phyloP scores from a whole-genome alignment of 2,329 filamentous ascomycete species.

The Claviceps spartinae region DNA sequence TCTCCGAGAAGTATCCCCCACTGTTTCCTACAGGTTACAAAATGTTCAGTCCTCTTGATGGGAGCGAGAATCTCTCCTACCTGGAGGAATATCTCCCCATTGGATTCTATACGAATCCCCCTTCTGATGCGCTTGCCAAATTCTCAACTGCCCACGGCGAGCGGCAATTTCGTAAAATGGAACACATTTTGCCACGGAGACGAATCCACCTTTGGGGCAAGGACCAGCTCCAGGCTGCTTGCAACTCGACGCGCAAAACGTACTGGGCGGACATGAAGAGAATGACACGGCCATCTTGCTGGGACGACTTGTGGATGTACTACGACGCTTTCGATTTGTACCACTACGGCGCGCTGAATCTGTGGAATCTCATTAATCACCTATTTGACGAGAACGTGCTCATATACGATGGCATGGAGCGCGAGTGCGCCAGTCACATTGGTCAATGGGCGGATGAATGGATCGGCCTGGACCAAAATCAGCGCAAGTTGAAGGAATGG shows the following conservation, averaged over 20 bases:
- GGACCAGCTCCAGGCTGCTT: conserved; percentile 24
- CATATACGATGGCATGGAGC: conserved; percentile 15
- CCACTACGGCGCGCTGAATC: conserved; percentile 31
- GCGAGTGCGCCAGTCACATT: conserved; percentile 15
- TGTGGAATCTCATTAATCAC: conserved; percentile 31
- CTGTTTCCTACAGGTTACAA: conserved; percentile 22
- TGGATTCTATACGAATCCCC: conserved; percentile 24
- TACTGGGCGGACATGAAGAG: conserved; percentile 22
- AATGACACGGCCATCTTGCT: conserved; percentile 19
- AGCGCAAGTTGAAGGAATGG: conserved; percentile 19
- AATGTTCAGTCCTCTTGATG: conserved; percentile 15
- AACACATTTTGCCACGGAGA: conserved; percentile 15
- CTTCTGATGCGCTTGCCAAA: conserved; percentile 17
- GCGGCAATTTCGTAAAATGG: conserved; percentile 16
- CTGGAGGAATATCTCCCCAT: conserved; percentile 22
- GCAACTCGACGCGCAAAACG: conserved; percentile 24
- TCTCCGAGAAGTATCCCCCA: conserved; percentile 21
- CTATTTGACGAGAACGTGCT: conserved; percentile 27
- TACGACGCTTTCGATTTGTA: conserved; percentile 37
- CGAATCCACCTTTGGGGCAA: conserved; percentile 24
- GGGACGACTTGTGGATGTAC: conserved; percentile 31
- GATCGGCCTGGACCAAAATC: conserved; percentile 17
- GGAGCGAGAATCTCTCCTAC: conserved; percentile 17
- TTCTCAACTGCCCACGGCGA: conserved; percentile 26
- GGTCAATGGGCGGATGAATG: conserved; percentile 25